Conservation (phyloP, 1,284 basidiomycete species). For the Mycena sp. region DNA sequence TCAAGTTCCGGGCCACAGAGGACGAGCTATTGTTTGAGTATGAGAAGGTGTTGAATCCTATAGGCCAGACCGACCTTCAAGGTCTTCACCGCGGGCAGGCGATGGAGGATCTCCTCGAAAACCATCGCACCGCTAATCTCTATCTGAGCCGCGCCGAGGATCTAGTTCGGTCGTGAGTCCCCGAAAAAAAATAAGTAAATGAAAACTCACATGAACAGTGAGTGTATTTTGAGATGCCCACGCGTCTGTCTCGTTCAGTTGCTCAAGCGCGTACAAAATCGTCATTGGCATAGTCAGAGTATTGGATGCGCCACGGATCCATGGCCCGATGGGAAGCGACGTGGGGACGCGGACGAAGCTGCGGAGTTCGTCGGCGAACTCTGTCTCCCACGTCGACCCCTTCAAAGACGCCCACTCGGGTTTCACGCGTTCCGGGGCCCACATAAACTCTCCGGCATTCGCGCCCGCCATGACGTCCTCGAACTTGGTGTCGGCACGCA, state of each 20-base stretch:
- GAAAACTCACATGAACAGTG: background rate
- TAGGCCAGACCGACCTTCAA: constrained; percentile 36
- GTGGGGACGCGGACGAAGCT: background rate
- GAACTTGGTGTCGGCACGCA: background rate
- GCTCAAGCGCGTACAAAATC: constrained; percentile 32
- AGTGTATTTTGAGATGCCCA: constrained; percentile 35
- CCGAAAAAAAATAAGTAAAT: too few species aligned
- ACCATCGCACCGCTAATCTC: constrained; percentile 33
- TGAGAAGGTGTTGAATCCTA: constrained; percentile 39
- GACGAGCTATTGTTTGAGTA: too few species aligned
- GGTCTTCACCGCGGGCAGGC: constrained; percentile 41
- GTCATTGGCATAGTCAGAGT: constrained; percentile 45
- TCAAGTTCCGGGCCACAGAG: background rate
- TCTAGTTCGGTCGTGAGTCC: constrained; percentile 25
- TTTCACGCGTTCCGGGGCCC: background rate
- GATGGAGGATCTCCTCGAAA: constrained; percentile 38
- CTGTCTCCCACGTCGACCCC: background rate
- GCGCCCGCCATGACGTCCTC: background rate
- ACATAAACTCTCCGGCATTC: background rate
- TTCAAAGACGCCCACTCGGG: too few species aligned
- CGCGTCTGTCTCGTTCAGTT: constrained; percentile 32
- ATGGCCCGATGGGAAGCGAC: background rate
- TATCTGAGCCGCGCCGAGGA: constrained; percentile 40
- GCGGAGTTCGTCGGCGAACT: background rate
- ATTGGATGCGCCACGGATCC: constrained; percentile 29